A percentile compares a stretch with the other conserved stretches of the same genome.
phyloP scores from a whole-genome alignment of 306 rosid species.

The Geum urbanum region DNA sequence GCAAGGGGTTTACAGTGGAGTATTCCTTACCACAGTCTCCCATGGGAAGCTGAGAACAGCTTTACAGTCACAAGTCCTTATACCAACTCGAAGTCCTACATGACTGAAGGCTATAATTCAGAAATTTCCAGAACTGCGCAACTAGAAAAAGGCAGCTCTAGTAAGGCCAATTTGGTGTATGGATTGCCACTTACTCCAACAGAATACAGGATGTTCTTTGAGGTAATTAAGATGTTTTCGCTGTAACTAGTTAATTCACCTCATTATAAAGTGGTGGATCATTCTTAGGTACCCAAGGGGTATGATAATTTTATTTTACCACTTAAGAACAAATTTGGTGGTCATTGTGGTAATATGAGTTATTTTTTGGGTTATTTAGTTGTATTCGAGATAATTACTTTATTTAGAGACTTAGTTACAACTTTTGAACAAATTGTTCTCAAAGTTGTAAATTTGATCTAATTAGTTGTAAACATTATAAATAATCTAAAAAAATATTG shows the following conservation, averaged over 20 bases:
- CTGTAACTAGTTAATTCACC: conserved; percentile 8
- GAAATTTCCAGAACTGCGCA: conserved; percentile 30
- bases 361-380: no score
- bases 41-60: conserved; percentile 61
- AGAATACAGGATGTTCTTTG: conserved; percentile 71
- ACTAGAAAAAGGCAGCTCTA: conserved; percentile 32
- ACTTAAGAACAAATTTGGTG: no score
- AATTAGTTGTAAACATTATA: no score
- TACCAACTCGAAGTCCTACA: conserved; percentile 33
- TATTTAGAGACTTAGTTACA: no score
- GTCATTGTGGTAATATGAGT: no score
- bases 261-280: conserved; percentile 6
- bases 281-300: no score
- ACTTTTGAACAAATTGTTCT: no score
- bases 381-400: no score
- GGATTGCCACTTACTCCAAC: conserved; percentile 75
- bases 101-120: conserved; percentile 30
- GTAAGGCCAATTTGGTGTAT: conserved; percentile 38
- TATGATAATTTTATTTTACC: no score
- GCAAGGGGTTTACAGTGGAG: conserved; percentile 70
- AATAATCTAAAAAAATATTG: no score
- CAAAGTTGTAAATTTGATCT: no score
- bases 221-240: conserved; percentile 42
- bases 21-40: conserved; percentile 62
- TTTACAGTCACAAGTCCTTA: conserved; percentile 41